Evolutionary conservation across 2,329 filamentous ascomycete genomes (phyloP).

Genomic region (Venturiaceae sp.): DNA sequence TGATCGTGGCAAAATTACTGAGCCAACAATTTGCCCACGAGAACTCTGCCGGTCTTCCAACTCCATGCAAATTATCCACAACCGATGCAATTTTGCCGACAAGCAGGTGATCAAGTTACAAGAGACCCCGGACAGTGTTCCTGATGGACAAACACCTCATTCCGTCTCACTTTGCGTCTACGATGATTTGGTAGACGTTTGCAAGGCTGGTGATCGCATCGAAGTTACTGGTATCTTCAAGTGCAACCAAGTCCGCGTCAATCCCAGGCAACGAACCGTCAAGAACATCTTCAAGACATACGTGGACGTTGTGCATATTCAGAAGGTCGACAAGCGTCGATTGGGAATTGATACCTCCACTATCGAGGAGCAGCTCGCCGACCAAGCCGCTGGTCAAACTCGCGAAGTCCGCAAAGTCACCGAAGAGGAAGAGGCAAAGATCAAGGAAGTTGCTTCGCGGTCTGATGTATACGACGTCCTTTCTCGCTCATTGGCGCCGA

Average conservation of each 20-base stretch:
- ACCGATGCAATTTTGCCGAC: conserved; percentile 87
- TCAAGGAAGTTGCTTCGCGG: conserved; percentile 67
- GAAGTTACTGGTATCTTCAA: conserved; percentile 96
- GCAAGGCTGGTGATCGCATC: conserved; percentile 93
- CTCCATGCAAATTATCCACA: conserved; percentile 97
- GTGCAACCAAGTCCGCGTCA: conserved; percentile 85
- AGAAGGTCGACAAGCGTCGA: conserved; percentile 92
- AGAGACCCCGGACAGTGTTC: conserved; percentile 90
- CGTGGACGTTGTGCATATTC: conserved; percentile 87
- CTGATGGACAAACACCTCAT: conserved; percentile 92
- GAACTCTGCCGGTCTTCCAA: conserved; percentile 74
- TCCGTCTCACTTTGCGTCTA: conserved; percentile 95
- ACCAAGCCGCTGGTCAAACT: conserved; percentile 58
- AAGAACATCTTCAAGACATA: conserved; percentile 98
- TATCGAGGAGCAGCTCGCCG: conserved; percentile 71
- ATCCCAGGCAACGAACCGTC: conserved; percentile 82
- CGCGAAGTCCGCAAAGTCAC: conserved; percentile 78
- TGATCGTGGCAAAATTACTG: conserved; percentile 90
- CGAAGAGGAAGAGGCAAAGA: conserved; percentile 82
- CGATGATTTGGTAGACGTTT: conserved; percentile 93
- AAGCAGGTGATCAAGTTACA: conserved; percentile 99
- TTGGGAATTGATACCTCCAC: conserved; percentile 88
- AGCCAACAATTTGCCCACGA: conserved; percentile 84
- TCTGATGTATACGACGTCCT: conserved; percentile 90
- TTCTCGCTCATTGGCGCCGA: conserved; percentile 81